These are phyloP conservation scores for Leptosphaerulina australis DNA, from an alignment of 2,329 filamentous ascomycete species.

Conservation along the genomic window DNA sequence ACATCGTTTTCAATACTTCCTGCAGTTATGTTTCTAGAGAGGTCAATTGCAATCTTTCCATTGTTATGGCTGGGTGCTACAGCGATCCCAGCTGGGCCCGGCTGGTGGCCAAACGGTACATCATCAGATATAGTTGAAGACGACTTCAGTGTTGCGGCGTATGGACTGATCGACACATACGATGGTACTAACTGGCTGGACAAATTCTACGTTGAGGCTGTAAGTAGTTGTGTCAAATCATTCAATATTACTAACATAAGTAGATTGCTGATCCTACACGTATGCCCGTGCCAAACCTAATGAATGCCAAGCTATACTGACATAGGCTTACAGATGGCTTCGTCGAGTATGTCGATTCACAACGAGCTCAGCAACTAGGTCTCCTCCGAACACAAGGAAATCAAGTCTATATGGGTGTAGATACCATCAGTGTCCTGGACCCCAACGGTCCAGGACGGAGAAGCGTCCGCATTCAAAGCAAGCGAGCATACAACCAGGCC, in stretches of 20 bases:
- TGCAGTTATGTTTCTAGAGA: slow-evolving; percentile 25
- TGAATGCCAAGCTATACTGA: neutral
- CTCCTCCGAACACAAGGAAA: slow-evolving; percentile 41
- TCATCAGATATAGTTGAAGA: slow-evolving; percentile 24
- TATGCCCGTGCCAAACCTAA: slow-evolving; percentile 15
- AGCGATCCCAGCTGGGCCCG: slow-evolving; percentile 27
- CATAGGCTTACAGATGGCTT: slow-evolving; percentile 38
- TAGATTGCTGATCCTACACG: slow-evolving; percentile 47
- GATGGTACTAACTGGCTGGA: slow-evolving; percentile 48
- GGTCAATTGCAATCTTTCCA: slow-evolving; percentile 23
- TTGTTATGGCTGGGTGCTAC: slow-evolving; percentile 30
- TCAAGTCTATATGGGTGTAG: slow-evolving; percentile 50
- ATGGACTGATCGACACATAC: slow-evolving; percentile 44
- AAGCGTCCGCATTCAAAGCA: slow-evolving; percentile 47
- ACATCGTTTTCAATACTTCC: neutral
- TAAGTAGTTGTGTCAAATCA: slow-evolving; percentile 6
- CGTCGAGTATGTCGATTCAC: slow-evolving; percentile 46
- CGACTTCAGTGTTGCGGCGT: slow-evolving; percentile 26
- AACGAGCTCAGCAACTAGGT: slow-evolving; percentile 42
- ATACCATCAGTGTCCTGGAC: slow-evolving; percentile 36
- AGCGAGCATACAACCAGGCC: slow-evolving; percentile 44
- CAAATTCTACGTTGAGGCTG: slow-evolving; percentile 46
- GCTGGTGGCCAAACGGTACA: slow-evolving; percentile 31
- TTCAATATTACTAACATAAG: slow-evolving; percentile 6
- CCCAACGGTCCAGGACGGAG: slow-evolving; percentile 45